Evolutionary conservation across 805 yeast species (phyloP), one percentile per base, ranked within the genome.

Genomic region (Hanseniaspora meyeri): DNA sequence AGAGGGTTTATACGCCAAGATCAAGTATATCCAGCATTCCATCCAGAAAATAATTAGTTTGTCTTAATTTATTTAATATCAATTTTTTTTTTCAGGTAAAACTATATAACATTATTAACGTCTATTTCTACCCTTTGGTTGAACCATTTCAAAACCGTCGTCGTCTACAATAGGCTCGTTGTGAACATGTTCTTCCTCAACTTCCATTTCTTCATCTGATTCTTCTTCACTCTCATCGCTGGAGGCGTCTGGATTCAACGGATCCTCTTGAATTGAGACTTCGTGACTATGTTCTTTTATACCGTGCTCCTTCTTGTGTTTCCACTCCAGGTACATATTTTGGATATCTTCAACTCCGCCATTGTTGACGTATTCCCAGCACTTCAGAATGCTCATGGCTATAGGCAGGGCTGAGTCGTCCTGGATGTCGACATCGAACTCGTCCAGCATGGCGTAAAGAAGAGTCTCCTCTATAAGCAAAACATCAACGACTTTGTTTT

Each of bases 61-160:
- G n/a, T n/a, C n/a, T n/a, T n/a, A n/a, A n/a, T n/a, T n/a, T n/a
- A n/a, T n/a, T n/a, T 16, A 11, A 37, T 27, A 24, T 32, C 19
- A 17, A 16, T 24, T 24, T 24, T 24, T 24, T 24, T 24, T 24
- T 24, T 4, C 5, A 4, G 5, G 27, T 24, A 12, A 29, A 58
- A 56, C 45, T 58, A 55, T 45, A 52, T 17, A 52, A 12, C 39
- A 37, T 58, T 43, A 53, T 59, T 56, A 66, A 49, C 62, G 54
- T 62, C 75, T 70, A 67, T 77, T 76, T 67, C 77, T 75, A n/a
- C 85, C 82, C 64, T 80, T 82, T 65, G 79, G 82, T 63, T 82
- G 88, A 3, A 91, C 97, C 59, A 88, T 70, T 63, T 89, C 93
- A 65, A 91, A 91, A 0, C 97, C 98, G 66, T 91, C 97, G 37